A percentile compares a stretch with the other conserved stretches of the same genome.
Conservation (phyloP, 2,329 filamentous ascomycete species). For the Pestalotiopsis sp. region DNA sequence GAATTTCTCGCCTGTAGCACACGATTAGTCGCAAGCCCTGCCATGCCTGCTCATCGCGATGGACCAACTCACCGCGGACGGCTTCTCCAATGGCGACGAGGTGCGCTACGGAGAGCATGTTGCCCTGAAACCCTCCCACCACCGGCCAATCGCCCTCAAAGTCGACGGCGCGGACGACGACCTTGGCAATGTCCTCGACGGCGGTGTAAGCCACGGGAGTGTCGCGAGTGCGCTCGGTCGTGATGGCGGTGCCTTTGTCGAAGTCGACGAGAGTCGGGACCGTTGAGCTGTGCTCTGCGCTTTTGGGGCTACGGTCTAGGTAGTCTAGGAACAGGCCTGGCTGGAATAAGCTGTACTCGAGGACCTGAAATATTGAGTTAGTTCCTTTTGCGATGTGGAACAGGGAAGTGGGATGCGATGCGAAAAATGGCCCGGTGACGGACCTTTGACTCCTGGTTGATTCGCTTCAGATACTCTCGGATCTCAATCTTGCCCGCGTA, state of each 20-base stretch:
- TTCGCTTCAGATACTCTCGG: background rate
- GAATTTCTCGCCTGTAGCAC: slow-evolving; percentile 25
- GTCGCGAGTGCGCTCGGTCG: slow-evolving; percentile 14
- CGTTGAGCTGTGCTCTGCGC: slow-evolving; percentile 36
- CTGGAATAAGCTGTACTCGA: slow-evolving; percentile 41
- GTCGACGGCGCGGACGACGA: slow-evolving; percentile 38
- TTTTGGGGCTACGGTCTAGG: slow-evolving; percentile 43
- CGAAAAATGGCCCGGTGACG: slow-evolving; percentile 18
- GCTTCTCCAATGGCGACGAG: slow-evolving; percentile 34
- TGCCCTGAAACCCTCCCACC: slow-evolving; percentile 38
- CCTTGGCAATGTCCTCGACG: slow-evolving; percentile 34
- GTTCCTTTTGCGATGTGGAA: background rate
- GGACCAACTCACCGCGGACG: slow-evolving; percentile 29
- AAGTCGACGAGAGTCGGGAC: slow-evolving; percentile 33
- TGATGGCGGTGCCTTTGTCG: background rate
- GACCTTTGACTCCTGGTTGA: slow-evolving; percentile 20
- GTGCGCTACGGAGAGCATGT: slow-evolving; percentile 27
- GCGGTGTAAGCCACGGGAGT: slow-evolving; percentile 32
- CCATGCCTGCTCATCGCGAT: background rate
- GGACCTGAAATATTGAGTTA: background rate
- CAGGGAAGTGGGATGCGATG: slow-evolving; percentile 9
- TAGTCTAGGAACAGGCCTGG: slow-evolving; percentile 51
- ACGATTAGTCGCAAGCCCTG: background rate
- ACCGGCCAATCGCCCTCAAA: slow-evolving; percentile 42
- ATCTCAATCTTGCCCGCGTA: slow-evolving; percentile 41